Conservation (phyloP, 192 early-diverging fungal genomes). For the Backusella parvicylindrica region DNA sequence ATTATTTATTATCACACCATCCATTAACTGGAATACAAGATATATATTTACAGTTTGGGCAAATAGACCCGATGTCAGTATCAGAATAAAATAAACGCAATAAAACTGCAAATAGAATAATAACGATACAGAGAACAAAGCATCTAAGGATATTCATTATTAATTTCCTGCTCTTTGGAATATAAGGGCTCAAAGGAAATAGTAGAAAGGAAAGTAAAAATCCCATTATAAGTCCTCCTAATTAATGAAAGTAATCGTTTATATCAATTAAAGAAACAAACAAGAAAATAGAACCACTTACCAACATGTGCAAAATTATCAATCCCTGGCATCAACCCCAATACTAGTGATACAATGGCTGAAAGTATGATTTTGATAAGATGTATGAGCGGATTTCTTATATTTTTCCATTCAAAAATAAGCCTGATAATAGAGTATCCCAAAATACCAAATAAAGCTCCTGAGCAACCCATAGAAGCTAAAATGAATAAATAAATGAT, state of each 20-base stretch:
- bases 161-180: conserved; percentile 8
- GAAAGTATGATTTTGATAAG: conserved; percentile 62
- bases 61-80: conserved; percentile 30
- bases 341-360: conserved; percentile 60
- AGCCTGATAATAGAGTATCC: conserved; percentile 76
- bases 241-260: background rate
- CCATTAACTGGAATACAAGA: conserved; percentile 44
- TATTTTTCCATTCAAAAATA: conserved; percentile 71
- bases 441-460: conserved; percentile 65
- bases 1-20: conserved; percentile 44
- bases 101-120: conserved; percentile 41
- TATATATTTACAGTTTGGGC: conserved; percentile 60
- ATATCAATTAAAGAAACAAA: background rate
- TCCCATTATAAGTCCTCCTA: conserved; percentile 11
- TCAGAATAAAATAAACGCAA: conserved; percentile 49
- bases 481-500: background rate
- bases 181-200: conserved; percentile 1
- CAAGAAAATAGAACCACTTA: conserved; percentile 22
- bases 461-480: conserved; percentile 56
- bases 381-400: conserved; percentile 63
- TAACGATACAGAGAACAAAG: conserved; percentile 34
- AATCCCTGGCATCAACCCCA: conserved; percentile 69
- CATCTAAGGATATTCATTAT: conserved; percentile 33
- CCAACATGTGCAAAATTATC: conserved; percentile 87
- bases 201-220: conserved; percentile 12